Conservation (phyloP, 148 eudicot genomes). For the Cornus florida region DNA sequence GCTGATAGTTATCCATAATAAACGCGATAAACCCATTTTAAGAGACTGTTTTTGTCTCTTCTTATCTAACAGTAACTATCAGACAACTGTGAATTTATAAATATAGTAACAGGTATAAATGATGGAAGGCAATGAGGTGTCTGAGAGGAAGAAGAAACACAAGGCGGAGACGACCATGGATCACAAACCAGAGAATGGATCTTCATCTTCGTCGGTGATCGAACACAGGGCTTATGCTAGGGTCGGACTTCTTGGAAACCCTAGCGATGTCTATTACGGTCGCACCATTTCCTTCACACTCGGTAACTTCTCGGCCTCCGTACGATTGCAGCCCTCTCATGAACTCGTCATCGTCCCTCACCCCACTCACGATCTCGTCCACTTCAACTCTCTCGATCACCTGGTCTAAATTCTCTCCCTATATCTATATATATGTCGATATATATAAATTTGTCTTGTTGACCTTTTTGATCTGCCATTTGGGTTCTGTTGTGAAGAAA, state of each 20-base stretch:
- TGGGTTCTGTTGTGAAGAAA: not conserved
- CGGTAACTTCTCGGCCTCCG: slow-evolving; percentile 75
- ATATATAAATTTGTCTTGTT: not conserved
- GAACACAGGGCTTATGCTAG: slow-evolving; percentile 80
- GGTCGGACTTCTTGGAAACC: slow-evolving; percentile 86
- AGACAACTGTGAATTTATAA: too few species aligned
- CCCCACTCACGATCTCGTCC: slow-evolving; percentile 74
- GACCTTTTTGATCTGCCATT: slow-evolving; percentile 5
- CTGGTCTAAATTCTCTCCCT: slow-evolving; percentile 34
- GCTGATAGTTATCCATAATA: too few species aligned
- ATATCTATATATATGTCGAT: not conserved
- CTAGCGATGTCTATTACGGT: slow-evolving; percentile 85
- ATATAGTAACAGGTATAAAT: too few species aligned
- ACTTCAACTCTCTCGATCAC: slow-evolving; percentile 69
- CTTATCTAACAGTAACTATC: too few species aligned
- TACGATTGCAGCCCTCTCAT: slow-evolving; percentile 60
- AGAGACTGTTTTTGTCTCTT: too few species aligned
- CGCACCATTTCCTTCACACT: slow-evolving; percentile 67
- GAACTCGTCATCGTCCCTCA: slow-evolving; percentile 71
- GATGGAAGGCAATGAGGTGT: too few species aligned
- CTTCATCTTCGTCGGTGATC: slow-evolving; percentile 17
- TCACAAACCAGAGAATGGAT: not conserved
- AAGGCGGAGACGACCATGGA: not conserved
- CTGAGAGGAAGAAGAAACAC: not conserved
- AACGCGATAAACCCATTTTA: too few species aligned